phyloP scores from a whole-genome alignment of 1,139 yeast species.

The Zygotorulaspora mrakii region DNA sequence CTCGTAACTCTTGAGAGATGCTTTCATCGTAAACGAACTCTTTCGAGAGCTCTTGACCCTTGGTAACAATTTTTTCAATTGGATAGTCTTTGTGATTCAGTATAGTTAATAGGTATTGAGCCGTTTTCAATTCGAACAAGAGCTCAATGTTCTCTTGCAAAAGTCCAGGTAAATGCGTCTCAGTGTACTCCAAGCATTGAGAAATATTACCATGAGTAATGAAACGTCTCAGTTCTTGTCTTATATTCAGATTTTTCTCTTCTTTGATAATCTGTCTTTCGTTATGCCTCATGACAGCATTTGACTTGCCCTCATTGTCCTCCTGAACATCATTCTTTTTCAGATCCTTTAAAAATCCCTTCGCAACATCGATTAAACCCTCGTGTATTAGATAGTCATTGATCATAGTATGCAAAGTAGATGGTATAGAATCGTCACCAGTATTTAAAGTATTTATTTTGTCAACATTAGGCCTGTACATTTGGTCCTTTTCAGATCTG shows the following conservation, averaged over 20 bases:
- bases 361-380: slow-evolving; percentile 67
- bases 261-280: slow-evolving; percentile 33
- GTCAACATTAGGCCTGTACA: slow-evolving; percentile 28
- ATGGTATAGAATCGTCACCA: slow-evolving; percentile 39
- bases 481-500: slow-evolving; percentile 24
- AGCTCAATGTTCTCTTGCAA: slow-evolving; percentile 43
- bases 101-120: slow-evolving; percentile 42
- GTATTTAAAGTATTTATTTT: slow-evolving; percentile 29
- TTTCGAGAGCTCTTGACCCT: slow-evolving; percentile 47
- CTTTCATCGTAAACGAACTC: slow-evolving; percentile 37
- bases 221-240: slow-evolving; percentile 53
- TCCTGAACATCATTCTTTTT: slow-evolving; percentile 29
- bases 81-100: slow-evolving; percentile 39
- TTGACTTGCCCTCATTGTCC: slow-evolving; percentile 21
- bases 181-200: slow-evolving; percentile 44
- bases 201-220: slow-evolving; percentile 47
- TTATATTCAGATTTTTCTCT: slow-evolving; percentile 44
- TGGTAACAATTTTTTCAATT: slow-evolving; percentile 41
- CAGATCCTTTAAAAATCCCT: slow-evolving; percentile 55
- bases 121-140: slow-evolving; percentile 52
- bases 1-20: slow-evolving; percentile 18
- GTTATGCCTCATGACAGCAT: slow-evolving; percentile 27
- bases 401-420: slow-evolving; percentile 53
- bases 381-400: slow-evolving; percentile 67
- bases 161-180: slow-evolving; percentile 45